Percentiles rank a stretch among this genome's conserved stretches.
phyloP scores from a whole-genome alignment of 345 rosid genomes.

The Citrus cavaleriei region DNA sequence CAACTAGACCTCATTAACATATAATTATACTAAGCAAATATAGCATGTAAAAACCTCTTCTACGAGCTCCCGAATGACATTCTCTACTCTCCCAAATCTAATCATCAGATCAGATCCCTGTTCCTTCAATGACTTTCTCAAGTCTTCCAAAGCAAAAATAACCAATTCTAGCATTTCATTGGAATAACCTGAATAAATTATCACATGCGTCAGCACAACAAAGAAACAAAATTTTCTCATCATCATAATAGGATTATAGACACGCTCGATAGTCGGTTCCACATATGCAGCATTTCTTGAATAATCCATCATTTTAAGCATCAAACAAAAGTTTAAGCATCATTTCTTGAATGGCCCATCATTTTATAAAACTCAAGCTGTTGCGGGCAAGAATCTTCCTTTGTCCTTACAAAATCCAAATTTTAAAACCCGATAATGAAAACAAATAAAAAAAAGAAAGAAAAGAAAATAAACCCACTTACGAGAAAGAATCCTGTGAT shows the following conservation, averaged over 20 bases:
- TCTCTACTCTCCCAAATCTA: conserved; percentile 68
- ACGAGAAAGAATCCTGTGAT: conserved; percentile 70
- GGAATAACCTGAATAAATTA: conserved; percentile 52
- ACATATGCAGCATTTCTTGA: neutral
- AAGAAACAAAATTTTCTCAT: neutral
- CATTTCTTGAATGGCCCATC: neutral
- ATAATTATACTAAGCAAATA: neutral
- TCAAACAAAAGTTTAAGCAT: neutral
- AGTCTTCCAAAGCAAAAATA: conserved; percentile 60
- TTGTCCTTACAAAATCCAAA: neutral
- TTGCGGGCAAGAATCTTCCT: neutral
- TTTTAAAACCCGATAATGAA: neutral
- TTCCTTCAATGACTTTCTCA: conserved; percentile 51
- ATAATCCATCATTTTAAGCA: neutral
- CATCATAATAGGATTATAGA: neutral
- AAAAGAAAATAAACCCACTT: conserved; percentile 12
- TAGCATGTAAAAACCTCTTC: conserved; percentile 45
- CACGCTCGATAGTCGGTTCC: neutral
- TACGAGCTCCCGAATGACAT: conserved; percentile 52
- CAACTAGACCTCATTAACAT: neutral
- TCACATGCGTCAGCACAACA: neutral
- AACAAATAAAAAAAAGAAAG: neutral
- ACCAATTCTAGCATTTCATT: conserved; percentile 69
- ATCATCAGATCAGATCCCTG: conserved; percentile 75
- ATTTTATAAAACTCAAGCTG: neutral